Evolutionary conservation across 495 filamentous ascomycete species (phyloP).

Genomic region (Staphylotrichum tortipilum): DNA sequence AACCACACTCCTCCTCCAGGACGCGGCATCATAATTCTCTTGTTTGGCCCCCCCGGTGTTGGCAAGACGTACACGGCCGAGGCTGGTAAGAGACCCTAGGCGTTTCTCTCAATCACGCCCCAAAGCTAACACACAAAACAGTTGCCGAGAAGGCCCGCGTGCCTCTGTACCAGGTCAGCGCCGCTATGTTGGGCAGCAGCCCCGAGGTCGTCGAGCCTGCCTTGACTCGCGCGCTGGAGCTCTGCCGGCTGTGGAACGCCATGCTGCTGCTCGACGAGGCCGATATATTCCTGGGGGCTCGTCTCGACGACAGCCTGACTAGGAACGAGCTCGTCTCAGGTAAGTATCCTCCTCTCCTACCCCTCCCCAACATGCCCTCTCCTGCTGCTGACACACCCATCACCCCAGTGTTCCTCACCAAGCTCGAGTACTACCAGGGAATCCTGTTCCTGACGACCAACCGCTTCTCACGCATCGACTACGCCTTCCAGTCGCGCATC

Average conservation of each 20-base stretch:
- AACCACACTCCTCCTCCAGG: no score
- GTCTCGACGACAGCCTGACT: constrained; percentile 23
- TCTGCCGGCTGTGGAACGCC: constrained; percentile 37
- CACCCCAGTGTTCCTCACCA: constrained; percentile 41
- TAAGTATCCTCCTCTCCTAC: background rate
- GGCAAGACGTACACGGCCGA: constrained; percentile 53
- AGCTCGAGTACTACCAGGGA: constrained; percentile 48
- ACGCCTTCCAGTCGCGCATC: constrained; percentile 44
- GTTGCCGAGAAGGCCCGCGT: constrained; percentile 32
- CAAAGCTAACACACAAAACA: background rate
- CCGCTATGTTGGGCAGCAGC: constrained; percentile 15
- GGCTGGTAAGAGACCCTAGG: constrained; percentile 11
- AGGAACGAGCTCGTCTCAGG: constrained; percentile 39
- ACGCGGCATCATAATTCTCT: constrained; percentile 43
- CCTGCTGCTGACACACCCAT: background rate
- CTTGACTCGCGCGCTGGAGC: constrained; percentile 34
- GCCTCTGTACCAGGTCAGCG: constrained; percentile 20
- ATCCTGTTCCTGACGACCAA: constrained; percentile 46
- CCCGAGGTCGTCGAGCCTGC: constrained; percentile 16
- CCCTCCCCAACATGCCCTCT: no score
- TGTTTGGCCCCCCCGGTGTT: constrained; percentile 46
- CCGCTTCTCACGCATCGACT: constrained; percentile 33
- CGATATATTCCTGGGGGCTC: constrained; percentile 42
- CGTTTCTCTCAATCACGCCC: background rate
- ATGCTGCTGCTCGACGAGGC: constrained; percentile 42